Base-by-base conservation (phyloP, 495 filamentous ascomycete genomes). In the Entonaema liquescens region DNA sequence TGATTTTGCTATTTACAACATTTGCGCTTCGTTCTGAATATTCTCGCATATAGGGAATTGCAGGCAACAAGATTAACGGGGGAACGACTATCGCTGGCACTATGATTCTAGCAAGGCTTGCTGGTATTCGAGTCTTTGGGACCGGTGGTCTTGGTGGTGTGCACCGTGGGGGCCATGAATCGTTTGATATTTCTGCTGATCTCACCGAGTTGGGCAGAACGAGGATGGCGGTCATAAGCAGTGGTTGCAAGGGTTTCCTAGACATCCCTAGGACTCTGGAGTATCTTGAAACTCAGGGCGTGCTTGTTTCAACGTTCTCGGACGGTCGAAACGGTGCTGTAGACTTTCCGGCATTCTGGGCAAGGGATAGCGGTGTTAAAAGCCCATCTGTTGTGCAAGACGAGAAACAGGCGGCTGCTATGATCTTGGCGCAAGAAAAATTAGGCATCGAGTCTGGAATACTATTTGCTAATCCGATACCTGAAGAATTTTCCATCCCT, bases 181-280 rank as follows among this genome's bases (percentile, higher is more conserved):
- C 91, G 0, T 90, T 97, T 88, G 95, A 99, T 76, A 89, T 98
- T 55, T 97, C 94, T 65, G 95, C 95, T 29, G 95, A 99, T 79
- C 83, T 99, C 59, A 97, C 92, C 3, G 95, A 99, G 81, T 87
- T 99, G 31, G 93, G 95, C n/a, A 86, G 94, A 29, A 99, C 95
- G 3, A 86, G 92, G 9, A 89, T 99, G 44, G 90, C 94, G 26
- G 94, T 99, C 8, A 84, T 98, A 28, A 92, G 90, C 77, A 92
- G 91, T 60, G 95, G 95, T 3, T 95, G 93, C 74, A 99, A 99
- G 81, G 93, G 95, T 72, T 99, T 99, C 77, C 81, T 99, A 9
- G 95, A 99, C 74, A 91, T 98, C 65, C 91, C 92, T 6, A 84
- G 91, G 60, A 99, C 95, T 1, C 84, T 99, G 2, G 95, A 99